Evolutionary conservation across 768 basidiomycete species (phyloP).

Genomic region (Boletus patriciae): DNA sequence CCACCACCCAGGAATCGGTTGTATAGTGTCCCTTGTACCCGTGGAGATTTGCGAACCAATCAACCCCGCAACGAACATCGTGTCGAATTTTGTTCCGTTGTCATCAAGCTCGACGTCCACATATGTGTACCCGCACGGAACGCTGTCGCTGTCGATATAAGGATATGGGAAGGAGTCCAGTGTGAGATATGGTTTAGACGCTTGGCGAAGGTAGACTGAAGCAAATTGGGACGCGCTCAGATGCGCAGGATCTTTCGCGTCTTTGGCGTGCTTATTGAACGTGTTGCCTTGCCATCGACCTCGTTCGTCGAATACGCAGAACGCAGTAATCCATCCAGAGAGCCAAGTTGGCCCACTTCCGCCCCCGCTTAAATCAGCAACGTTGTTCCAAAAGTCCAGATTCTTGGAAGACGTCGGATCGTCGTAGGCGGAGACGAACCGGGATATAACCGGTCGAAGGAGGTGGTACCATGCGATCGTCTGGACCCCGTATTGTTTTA

Average conservation of each 20-base stretch:
- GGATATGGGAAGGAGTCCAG: not conserved
- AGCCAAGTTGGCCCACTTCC: not conserved
- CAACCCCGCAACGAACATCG: not conserved
- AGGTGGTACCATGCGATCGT: slow-evolving; percentile 26
- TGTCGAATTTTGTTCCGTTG: not conserved
- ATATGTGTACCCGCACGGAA: not conserved
- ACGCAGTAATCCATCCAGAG: not conserved
- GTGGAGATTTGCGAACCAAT: not conserved
- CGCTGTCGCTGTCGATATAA: not conserved
- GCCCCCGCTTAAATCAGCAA: not conserved
- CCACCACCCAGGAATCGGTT: not conserved
- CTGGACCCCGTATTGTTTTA: slow-evolving; percentile 36
- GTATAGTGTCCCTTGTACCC: not conserved
- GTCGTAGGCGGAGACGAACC: not conserved
- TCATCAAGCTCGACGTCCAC: slow-evolving; percentile 1
- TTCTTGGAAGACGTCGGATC: slow-evolving; percentile 1
- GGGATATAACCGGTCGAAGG: slow-evolving; percentile 28
- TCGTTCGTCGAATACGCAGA: not conserved
- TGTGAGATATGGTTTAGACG: not conserved
- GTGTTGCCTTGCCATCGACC: not conserved
- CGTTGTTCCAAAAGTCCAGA: slow-evolving; percentile 20
- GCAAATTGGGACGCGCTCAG: not conserved
- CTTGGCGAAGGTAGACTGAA: not conserved
- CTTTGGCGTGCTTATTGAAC: not conserved
- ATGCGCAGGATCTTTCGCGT: not conserved